These are phyloP conservation scores for Rhododendron kiyosumense DNA, from an alignment of 148 eudicot genomes.

Conservation along the genomic window DNA sequence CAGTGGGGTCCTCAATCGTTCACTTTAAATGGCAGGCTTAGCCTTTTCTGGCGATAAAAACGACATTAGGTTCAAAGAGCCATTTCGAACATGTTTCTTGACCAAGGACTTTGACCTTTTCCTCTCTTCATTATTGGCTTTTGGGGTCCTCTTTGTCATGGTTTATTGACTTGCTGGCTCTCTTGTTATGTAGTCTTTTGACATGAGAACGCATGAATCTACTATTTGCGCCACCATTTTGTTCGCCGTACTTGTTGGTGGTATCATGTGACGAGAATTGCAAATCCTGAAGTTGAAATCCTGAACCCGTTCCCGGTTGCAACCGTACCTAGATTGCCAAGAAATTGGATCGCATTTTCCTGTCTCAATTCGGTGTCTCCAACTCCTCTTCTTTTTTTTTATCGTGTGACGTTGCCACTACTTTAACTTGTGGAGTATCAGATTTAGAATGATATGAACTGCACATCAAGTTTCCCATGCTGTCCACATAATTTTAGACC, in stretches of 20 bases:
- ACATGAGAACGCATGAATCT: background rate
- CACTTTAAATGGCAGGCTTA: background rate
- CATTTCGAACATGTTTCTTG: background rate
- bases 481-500: too few species aligned
- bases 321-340: too few species aligned
- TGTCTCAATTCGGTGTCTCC: too few species aligned
- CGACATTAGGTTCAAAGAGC: background rate
- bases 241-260: background rate
- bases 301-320: too few species aligned
- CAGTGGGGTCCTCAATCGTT: background rate
- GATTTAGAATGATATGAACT: too few species aligned
- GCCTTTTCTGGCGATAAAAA: background rate
- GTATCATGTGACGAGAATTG: too few species aligned
- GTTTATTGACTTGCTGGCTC: background rate
- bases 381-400: too few species aligned
- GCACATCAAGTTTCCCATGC: too few species aligned
- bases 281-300: too few species aligned
- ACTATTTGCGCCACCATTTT: background rate
- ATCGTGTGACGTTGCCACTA: too few species aligned
- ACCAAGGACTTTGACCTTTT: conserved; percentile 5
- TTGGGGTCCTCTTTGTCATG: background rate
- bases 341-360: too few species aligned
- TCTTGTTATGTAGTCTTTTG: background rate
- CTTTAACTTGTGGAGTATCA: too few species aligned
- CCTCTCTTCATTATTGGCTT: background rate